Conservation (phyloP, 2,329 filamentous ascomycete genomes). For the Neoascochyta sp. region DNA sequence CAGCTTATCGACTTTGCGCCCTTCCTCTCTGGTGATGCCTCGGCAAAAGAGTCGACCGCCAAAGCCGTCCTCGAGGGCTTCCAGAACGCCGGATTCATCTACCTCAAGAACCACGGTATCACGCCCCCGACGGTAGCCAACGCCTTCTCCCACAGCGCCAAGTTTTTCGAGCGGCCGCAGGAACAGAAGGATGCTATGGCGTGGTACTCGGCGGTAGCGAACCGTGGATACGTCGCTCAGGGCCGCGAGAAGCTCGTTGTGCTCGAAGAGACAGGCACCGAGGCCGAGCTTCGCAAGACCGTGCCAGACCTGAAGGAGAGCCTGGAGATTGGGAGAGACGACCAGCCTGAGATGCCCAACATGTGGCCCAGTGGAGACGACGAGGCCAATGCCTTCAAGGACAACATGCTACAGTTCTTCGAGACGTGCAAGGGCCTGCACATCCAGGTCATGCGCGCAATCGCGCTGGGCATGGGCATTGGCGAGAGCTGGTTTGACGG, state of each 20-base stretch:
- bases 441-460: constrained; percentile 74
- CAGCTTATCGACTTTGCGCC: constrained; percentile 75
- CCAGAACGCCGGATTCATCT: constrained; percentile 83
- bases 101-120: constrained; percentile 77
- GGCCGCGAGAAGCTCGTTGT: constrained; percentile 43
- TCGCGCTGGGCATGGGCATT: constrained; percentile 76
- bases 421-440: constrained; percentile 71
- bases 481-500: constrained; percentile 70
- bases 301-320: constrained; percentile 54
- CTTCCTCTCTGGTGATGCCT: constrained; percentile 62
- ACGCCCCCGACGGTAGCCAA: constrained; percentile 54
- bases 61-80: constrained; percentile 73
- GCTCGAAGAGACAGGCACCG: constrained; percentile 34
- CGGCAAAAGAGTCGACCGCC: constrained; percentile 63
- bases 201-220: constrained; percentile 47
- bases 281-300: constrained; percentile 32
- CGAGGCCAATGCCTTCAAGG: constrained; percentile 60
- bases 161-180: constrained; percentile 40
- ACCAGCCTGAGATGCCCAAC: constrained; percentile 64
- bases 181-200: constrained; percentile 38
- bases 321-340: constrained; percentile 59
- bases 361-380: constrained; percentile 65
- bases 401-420: constrained; percentile 72
- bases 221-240: constrained; percentile 47
- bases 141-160: constrained; percentile 54